A percentile compares a stretch with the other conserved stretches of the same genome.
phyloP scores from a whole-genome alignment of 2,329 filamentous ascomycete species.

The Plectosphaerella plurivora region DNA sequence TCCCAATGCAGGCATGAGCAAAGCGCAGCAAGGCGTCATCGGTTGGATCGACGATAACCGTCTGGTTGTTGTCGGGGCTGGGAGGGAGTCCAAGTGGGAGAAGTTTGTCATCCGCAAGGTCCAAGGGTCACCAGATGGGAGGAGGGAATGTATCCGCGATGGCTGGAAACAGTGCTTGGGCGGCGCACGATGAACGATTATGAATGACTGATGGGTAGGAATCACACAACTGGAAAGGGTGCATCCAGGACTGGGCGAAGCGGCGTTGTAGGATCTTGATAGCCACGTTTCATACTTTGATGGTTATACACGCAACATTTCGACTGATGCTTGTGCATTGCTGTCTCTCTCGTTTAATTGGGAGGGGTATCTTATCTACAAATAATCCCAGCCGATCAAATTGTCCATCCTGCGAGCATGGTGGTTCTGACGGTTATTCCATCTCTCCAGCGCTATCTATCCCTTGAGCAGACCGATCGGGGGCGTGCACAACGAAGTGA shows the following conservation, averaged over 20 bases:
- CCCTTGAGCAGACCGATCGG: background rate
- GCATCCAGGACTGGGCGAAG: too few relatives aligned
- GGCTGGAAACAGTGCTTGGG: conserved; percentile 78
- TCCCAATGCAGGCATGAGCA: conserved; percentile 43
- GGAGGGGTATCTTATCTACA: conserved; percentile 38
- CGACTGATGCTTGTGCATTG: too few relatives aligned
- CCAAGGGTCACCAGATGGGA: conserved; percentile 51
- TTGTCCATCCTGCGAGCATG: background rate
- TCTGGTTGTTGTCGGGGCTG: conserved; percentile 73
- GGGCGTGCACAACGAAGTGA: background rate
- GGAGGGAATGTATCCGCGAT: conserved; percentile 61
- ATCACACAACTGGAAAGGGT: background rate
- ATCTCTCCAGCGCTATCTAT: background rate
- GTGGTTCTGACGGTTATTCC: background rate
- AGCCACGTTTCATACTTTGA: too few relatives aligned
- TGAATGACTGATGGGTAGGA: background rate
- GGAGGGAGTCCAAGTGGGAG: conserved; percentile 80
- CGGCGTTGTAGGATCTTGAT: too few relatives aligned
- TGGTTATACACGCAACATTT: too few relatives aligned
- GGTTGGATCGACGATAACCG: conserved; percentile 77
- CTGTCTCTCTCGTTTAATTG: background rate
- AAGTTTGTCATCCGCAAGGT: conserved; percentile 71
- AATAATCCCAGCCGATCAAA: background rate
- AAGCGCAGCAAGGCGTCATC: conserved; percentile 75
- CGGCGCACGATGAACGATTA: conserved; percentile 21